Base-by-base conservation (phyloP, 352 stramenopile genomes). In the Thalassiosira oceanica region DNA sequence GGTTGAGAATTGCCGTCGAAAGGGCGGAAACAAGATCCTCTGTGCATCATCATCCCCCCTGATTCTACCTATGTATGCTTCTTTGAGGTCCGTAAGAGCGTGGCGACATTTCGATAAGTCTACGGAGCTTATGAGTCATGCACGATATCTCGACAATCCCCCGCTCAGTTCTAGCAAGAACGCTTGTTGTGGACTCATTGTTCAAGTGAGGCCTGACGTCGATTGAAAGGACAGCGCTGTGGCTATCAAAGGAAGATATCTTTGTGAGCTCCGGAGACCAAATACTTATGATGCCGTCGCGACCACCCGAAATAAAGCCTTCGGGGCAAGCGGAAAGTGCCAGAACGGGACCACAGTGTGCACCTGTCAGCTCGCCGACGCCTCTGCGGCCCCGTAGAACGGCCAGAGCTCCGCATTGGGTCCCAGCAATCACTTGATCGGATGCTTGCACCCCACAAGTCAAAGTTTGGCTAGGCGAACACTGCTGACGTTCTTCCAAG, bases 101-200 rank as follows among this genome's bases (percentile, higher is more conserved):
- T n/a, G n/a, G n/a, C n/a, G n/a, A n/a, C n/a, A n/a, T n/a, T n/a
- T n/a, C n/a, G n/a, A n/a, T n/a, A n/a, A n/a, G n/a, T n/a, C n/a
- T n/a, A n/a, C n/a, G n/a, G n/a, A n/a, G n/a, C n/a, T n/a, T n/a
- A n/a, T n/a, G n/a, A 52, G 51, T 61, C 16, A 51, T 37, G 1
- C 31, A 49, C 7, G 64, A 74, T 15, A 96, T 48, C 39, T 96
- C 92, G 51, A 93, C 95, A 49, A 97, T 96, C 45, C 96, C 91
- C 0, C 85, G 78, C 15, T 88, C 60, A 0, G 92, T 96, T 2
- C 91, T 89, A 0, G 95, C 61, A 8, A 97, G 61, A n/a, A 97
- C 83, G 8, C 74, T 87, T 15, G 35, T 62, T 15, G 67, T 80
- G 8, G 31, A 52, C 10, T 23, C 33, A 23, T 56, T 44, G 37